Percentiles rank a stretch among this genome's conserved stretches.
Evolutionary conservation across 179 eudicot species (phyloP).

Genomic region (Spinacia oleracea): DNA sequence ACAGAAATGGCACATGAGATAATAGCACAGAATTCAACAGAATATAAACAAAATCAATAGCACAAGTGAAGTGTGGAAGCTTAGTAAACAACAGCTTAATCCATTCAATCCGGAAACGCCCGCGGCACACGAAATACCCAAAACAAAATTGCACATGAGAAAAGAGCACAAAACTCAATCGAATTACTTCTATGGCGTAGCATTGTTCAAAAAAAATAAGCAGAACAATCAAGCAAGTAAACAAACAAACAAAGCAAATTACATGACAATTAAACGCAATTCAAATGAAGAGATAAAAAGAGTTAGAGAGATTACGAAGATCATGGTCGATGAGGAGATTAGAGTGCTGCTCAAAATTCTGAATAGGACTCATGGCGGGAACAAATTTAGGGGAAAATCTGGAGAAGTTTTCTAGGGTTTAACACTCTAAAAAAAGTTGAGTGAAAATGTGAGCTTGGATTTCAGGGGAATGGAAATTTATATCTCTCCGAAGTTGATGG

Average conservation of each 20-base stretch:
- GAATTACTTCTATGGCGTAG: no score
- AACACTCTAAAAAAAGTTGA: background rate
- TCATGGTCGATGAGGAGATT: conserved; percentile 70
- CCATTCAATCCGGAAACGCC: background rate
- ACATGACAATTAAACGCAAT: background rate
- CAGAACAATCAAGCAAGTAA: background rate
- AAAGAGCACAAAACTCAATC: background rate
- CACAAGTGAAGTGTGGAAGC: no score
- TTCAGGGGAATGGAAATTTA: background rate
- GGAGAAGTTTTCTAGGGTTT: conserved; percentile 22
- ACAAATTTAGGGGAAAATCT: no score
- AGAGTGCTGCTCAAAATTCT: conserved; percentile 94
- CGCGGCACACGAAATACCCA: no score
- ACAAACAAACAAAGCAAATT: background rate
- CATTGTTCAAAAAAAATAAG: background rate
- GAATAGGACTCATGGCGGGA: conserved; percentile 77
- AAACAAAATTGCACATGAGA: background rate
- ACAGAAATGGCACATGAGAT: no score
- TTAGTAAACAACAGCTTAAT: background rate
- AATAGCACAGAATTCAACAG: no score
- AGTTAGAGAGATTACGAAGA: conserved; percentile 45
- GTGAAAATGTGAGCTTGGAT: background rate
- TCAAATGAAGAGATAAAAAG: background rate
- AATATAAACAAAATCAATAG: no score
- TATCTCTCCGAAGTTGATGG: background rate